Base-by-base conservation (phyloP, 2,329 filamentous ascomycete genomes). In the Monosporascus sp. region DNA sequence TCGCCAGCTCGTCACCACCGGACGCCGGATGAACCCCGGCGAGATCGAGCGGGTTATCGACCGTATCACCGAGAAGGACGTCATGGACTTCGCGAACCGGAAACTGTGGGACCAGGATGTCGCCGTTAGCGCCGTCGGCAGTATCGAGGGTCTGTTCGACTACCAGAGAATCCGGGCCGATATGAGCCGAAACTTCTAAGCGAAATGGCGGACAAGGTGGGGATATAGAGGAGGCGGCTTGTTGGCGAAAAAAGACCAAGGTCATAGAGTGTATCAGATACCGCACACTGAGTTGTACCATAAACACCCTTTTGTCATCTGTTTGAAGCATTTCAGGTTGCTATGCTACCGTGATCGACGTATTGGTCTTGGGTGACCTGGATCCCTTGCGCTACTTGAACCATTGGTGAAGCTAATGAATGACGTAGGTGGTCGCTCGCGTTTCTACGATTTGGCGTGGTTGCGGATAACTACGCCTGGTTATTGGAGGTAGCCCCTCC, bases 21-120 rank as follows among this genome's bases (percentile, higher is more conserved):
- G 94, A 70, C 89, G 92, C 67, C 87, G 93, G 62, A 88, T 95
- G 84, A 85, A 79, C 70, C 90, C 94, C 55, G 88, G 88, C 72
- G 94, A 99, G 81, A 93, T 99, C 61, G 94, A 99, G 84, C 85
- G 90, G 66, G 84, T 87, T 63, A 90, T 99, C 64, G 87, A 92
- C 68, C 81, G 78, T 65, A 93, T 99, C 70, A 90, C 90, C 60
- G 91, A 92, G 75, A 95, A 95, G 81, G 90, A 97, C 67, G 90
- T 99, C 60, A 97, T 97, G 89, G 85, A 88, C 67, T 99, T 97
- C 71, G 93, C 93, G 67, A 88, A 89, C 81, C 85, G 85, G 75
- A 96, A 94, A 79, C 79, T 99, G 57, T 99, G 94, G 94, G 94
- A 99, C 77, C 88, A 93, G 76, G 94, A 99, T 72, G 80, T 99